A percentile compares a stretch with the other conserved stretches of the same genome.
phyloP scores from a whole-genome alignment of 768 basidiomycete species.

The Baorangia bicolor region DNA sequence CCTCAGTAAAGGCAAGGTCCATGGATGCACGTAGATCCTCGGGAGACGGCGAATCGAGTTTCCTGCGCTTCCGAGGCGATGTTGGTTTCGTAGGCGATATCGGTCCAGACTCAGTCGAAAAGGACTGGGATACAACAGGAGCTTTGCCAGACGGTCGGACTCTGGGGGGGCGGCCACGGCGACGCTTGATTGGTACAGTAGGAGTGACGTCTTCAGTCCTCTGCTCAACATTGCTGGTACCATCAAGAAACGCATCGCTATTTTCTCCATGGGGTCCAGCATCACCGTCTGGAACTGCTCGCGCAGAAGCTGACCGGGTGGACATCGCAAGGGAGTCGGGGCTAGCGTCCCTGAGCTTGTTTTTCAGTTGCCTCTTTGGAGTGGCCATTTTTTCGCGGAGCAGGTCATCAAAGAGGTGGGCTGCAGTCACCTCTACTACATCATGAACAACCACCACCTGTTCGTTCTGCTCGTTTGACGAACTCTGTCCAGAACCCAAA shows the following conservation, averaged over 20 bases:
- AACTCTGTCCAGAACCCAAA: constrained; percentile 11
- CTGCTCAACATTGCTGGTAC: neutral
- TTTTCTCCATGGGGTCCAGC: constrained; percentile 7
- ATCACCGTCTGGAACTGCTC: constrained; percentile 13
- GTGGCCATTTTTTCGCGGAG: constrained; percentile 14
- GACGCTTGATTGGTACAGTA: constrained; percentile 29
- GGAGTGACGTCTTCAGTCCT: constrained; percentile 4
- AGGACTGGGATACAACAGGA: neutral
- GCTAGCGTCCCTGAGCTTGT: constrained; percentile 11
- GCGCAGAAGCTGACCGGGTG: constrained; percentile 21
- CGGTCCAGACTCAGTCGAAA: constrained; percentile 6
- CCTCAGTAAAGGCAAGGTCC: neutral
- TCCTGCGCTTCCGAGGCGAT: constrained; percentile 45
- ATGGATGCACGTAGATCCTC: constrained; percentile 21
- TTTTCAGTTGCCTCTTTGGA: constrained; percentile 21
- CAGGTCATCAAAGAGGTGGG: constrained; percentile 34
- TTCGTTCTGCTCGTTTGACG: constrained; percentile 18
- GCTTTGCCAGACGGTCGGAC: constrained; percentile 14
- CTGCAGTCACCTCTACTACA: constrained; percentile 22
- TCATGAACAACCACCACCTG: constrained; percentile 1
- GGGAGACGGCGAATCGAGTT: constrained; percentile 37
- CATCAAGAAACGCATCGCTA: constrained; percentile 8
- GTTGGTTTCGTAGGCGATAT: constrained; percentile 17
- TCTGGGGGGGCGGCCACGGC: constrained; percentile 34
- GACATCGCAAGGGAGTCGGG: constrained; percentile 18